Conservation (phyloP, 2,329 filamentous ascomycete genomes). For the Ilyonectria robusta region DNA sequence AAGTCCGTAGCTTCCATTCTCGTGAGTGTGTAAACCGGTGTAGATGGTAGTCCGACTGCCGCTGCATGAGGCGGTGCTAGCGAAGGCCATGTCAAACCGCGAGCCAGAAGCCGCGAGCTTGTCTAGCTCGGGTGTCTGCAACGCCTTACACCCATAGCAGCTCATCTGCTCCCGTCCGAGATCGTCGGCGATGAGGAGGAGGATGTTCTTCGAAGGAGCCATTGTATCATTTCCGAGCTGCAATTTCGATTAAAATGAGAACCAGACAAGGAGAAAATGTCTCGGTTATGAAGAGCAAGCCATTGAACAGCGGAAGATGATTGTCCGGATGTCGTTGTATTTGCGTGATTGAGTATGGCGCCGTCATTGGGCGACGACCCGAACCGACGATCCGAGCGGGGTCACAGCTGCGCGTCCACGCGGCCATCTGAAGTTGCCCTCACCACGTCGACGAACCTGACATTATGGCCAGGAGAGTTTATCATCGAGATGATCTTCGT, state of each 20-base stretch:
- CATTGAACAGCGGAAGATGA: background rate
- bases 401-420: slow-evolving; percentile 18
- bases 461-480: background rate
- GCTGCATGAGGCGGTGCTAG: slow-evolving; percentile 63
- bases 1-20: slow-evolving; percentile 63
- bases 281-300: background rate
- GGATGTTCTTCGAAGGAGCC: slow-evolving; percentile 31
- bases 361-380: slow-evolving; percentile 37
- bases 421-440: slow-evolving; percentile 10
- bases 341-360: slow-evolving; percentile 35
- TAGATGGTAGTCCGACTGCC: slow-evolving; percentile 63
- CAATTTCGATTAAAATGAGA: slow-evolving; percentile 1
- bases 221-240: background rate
- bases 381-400: slow-evolving; percentile 36
- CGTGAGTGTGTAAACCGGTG: slow-evolving; percentile 63
- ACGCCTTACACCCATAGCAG: slow-evolving; percentile 31
- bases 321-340: slow-evolving; percentile 18
- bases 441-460: too few species aligned
- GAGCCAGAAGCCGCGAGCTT: slow-evolving; percentile 30
- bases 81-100: slow-evolving; percentile 49
- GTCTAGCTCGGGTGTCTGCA: slow-evolving; percentile 30
- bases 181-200: slow-evolving; percentile 25
- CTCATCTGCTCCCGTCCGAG: slow-evolving; percentile 29
- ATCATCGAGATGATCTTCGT: background rate
- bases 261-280: background rate